Conservation (phyloP, 2,329 filamentous ascomycete genomes). For the Zymoseptoria tritici region DNA sequence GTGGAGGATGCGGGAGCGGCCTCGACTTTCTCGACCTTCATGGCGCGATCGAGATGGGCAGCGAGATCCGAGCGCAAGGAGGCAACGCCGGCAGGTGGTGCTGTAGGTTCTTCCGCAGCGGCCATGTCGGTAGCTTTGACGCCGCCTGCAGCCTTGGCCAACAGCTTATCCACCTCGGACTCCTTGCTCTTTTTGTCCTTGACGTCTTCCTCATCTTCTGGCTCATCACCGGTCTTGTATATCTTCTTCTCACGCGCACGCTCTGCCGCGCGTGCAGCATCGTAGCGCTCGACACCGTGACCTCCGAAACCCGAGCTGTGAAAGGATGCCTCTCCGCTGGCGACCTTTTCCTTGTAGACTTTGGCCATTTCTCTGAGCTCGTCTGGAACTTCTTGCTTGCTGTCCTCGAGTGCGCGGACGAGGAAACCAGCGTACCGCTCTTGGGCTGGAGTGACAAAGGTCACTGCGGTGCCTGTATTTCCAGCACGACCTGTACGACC, state of each 20-base stretch:
- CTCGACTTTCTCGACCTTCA: constrained; percentile 60
- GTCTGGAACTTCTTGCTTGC: constrained; percentile 74
- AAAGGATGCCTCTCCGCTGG: constrained; percentile 83
- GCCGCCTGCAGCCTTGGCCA: constrained; percentile 55
- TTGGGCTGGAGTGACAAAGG: constrained; percentile 85
- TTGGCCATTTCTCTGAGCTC: constrained; percentile 53
- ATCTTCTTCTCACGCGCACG: constrained; percentile 80
- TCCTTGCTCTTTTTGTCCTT: constrained; percentile 39
- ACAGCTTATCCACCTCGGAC: constrained; percentile 45
- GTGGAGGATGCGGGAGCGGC: constrained; percentile 29
- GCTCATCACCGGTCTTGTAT: constrained; percentile 78
- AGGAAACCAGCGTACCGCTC: constrained; percentile 86
- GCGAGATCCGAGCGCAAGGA: constrained; percentile 20
- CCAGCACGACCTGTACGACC: constrained; percentile 91
- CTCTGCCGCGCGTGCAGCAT: constrained; percentile 82
- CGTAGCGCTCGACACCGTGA: constrained; percentile 84
- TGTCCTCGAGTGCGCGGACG: constrained; percentile 85
- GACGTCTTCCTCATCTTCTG: constrained; percentile 73
- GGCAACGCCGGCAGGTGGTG: constrained; percentile 1
- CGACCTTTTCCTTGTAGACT: constrained; percentile 80
- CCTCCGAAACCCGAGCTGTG: constrained; percentile 81
- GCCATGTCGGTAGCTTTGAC: constrained; percentile 21
- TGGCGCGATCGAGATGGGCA: constrained; percentile 56
- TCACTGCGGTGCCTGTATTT: constrained; percentile 89
- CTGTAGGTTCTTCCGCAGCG: constrained; percentile 9